phyloP scores from a whole-genome alignment of 345 rosid species.

The Pugionium dolabratum region DNA sequence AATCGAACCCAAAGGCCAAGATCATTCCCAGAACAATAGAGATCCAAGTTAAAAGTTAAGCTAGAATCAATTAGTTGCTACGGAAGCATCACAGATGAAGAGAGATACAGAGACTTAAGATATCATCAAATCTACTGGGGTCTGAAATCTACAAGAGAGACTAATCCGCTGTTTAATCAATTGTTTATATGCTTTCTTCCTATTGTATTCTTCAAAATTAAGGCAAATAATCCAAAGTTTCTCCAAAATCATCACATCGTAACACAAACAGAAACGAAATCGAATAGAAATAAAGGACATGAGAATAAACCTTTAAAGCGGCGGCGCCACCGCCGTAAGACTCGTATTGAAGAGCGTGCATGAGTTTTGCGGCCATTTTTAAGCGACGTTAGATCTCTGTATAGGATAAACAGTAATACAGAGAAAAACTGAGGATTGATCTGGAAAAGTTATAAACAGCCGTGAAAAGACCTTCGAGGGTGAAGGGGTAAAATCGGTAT shows the following conservation, averaged over 20 bases:
- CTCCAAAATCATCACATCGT: not conserved
- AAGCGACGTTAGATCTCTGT: constrained; percentile 9
- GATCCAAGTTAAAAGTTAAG: not conserved
- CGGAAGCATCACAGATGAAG: not conserved
- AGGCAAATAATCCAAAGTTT: not conserved
- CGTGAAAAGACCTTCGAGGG: too few species aligned
- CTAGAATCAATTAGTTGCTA: not conserved
- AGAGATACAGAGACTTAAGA: too few species aligned
- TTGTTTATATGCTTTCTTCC: too few species aligned
- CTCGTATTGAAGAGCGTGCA: constrained; percentile 53
- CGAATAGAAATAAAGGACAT: not conserved
- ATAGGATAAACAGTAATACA: not conserved
- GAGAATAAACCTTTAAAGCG: constrained; percentile 37
- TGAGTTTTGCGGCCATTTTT: constrained; percentile 46
- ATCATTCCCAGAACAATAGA: not conserved
- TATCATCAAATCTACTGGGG: not conserved
- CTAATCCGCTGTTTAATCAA: too few species aligned
- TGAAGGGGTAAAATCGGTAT: too few species aligned
- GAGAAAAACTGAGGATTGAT: too few species aligned
- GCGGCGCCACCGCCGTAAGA: constrained; percentile 51
- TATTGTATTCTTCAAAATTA: not conserved
- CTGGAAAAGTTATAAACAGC: too few species aligned
- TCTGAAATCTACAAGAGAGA: too few species aligned
- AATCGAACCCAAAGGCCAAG: too few species aligned
- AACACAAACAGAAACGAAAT: not conserved